phyloP scores from a whole-genome alignment of 2,329 filamentous ascomycete genomes.

The Alternaria sp. region DNA sequence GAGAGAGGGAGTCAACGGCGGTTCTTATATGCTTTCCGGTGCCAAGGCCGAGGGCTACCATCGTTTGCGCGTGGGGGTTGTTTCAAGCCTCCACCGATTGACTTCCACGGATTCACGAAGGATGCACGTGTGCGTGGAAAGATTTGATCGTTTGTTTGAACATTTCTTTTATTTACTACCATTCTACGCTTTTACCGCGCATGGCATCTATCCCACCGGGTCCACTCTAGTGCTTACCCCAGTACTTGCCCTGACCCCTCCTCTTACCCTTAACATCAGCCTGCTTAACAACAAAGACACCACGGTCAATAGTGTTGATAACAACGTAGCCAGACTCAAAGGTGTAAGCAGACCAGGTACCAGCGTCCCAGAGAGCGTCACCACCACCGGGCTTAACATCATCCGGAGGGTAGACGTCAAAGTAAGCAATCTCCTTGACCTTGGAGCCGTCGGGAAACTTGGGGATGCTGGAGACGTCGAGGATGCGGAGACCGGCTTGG shows the following conservation, averaged over 20 bases:
- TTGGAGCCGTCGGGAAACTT: constrained; percentile 44
- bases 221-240: constrained; percentile 14
- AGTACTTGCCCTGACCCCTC: constrained; percentile 37
- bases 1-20: no score
- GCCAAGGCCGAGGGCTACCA: neutral
- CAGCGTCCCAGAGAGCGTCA: constrained; percentile 49
- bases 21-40: neutral
- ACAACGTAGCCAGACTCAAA: constrained; percentile 54
- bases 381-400: constrained; percentile 44
- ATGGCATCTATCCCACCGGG: neutral
- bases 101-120: no score
- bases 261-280: constrained; percentile 23
- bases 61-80: no score
- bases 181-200: neutral
- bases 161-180: neutral
- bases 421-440: constrained; percentile 53
- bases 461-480: constrained; percentile 51
- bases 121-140: no score
- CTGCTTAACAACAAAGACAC: constrained; percentile 46
- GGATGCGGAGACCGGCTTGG: constrained; percentile 51
- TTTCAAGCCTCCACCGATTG: no score
- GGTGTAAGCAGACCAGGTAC: constrained; percentile 52
- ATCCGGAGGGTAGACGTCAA: constrained; percentile 52
- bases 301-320: constrained; percentile 58
- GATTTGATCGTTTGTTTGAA: neutral